Percentiles rank a stretch among this genome's conserved stretches.
Conservation (phyloP, 768 basidiomycete genomes). For the Trametes villosa region DNA sequence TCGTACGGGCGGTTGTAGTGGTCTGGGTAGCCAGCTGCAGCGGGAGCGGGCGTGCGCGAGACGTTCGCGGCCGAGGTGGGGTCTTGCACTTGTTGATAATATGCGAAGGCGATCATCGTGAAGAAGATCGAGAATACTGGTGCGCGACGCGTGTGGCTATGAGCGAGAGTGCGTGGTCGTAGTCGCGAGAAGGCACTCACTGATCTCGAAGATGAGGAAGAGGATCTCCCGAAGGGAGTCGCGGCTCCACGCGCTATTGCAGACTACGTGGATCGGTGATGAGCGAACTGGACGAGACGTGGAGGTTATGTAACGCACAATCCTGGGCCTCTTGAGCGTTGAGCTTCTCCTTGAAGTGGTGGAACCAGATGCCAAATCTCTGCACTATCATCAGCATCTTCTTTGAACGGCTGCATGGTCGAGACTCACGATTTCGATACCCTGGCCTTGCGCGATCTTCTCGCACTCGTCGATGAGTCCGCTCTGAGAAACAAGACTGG, state of each 20-base stretch:
- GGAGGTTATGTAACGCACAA: conserved; percentile 45
- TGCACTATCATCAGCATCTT: conserved; percentile 14
- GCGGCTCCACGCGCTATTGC: conserved; percentile 58
- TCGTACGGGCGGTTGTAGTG: conserved; percentile 67
- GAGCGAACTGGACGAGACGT: not conserved
- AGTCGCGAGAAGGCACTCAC: conserved; percentile 46
- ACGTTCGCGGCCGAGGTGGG: conserved; percentile 61
- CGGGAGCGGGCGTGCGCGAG: conserved; percentile 46
- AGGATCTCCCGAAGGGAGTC: conserved; percentile 74
- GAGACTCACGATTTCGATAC: conserved; percentile 39
- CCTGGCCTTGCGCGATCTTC: conserved; percentile 40
- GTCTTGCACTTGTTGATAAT: conserved; percentile 76
- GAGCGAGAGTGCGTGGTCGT: not conserved
- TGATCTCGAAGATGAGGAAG: conserved; percentile 57
- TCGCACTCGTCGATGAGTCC: conserved; percentile 63
- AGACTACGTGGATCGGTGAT: conserved; percentile 50
- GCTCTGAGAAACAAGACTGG: conserved; percentile 44
- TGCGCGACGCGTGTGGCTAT: conserved; percentile 31
- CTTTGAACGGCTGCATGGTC: not conserved
- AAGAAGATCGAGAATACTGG: conserved; percentile 65
- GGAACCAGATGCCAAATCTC: conserved; percentile 38
- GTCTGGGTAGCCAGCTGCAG: conserved; percentile 41
- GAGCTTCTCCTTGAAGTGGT: conserved; percentile 26
- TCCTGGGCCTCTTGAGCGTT: conserved; percentile 42
- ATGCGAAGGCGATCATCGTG: conserved; percentile 67